These are phyloP conservation scores for Alternaria gansuensis DNA, from an alignment of 2,329 filamentous ascomycete species.

Conservation along the genomic window DNA sequence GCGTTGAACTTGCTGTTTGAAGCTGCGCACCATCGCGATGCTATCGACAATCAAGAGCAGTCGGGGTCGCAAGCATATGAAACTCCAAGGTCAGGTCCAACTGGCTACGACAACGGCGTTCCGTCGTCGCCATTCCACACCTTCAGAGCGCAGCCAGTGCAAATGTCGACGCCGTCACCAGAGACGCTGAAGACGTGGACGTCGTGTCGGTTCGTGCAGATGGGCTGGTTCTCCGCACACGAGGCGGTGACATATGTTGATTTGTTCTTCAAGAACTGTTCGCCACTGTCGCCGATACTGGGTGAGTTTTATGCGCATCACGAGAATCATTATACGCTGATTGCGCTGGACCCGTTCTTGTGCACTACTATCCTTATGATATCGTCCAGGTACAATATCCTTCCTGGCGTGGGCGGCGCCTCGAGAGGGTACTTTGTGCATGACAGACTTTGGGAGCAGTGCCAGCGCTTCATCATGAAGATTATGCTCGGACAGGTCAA, in stretches of 20 bases:
- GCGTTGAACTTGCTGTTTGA: slow-evolving; percentile 64
- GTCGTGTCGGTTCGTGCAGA: slow-evolving; percentile 62
- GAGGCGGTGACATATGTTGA: slow-evolving; percentile 65
- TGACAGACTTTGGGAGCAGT: slow-evolving; percentile 64
- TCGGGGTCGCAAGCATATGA: slow-evolving; percentile 52
- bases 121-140: slow-evolving; percentile 45
- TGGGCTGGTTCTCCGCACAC: slow-evolving; percentile 65
- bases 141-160: slow-evolving; percentile 49
- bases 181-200: slow-evolving; percentile 59
- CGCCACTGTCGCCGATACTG: slow-evolving; percentile 61
- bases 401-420: slow-evolving; percentile 52
- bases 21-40: slow-evolving; percentile 55
- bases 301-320: slow-evolving; percentile 62
- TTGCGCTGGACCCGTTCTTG: slow-evolving; percentile 62
- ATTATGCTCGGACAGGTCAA: slow-evolving; percentile 65
- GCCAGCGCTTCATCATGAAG: slow-evolving; percentile 62
- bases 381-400: slow-evolving; percentile 61
- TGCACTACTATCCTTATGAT: slow-evolving; percentile 65
- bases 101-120: slow-evolving; percentile 34
- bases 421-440: slow-evolving; percentile 64
- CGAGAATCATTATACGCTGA: slow-evolving; percentile 58
- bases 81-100: slow-evolving; percentile 45
- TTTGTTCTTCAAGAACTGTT: slow-evolving; percentile 62
- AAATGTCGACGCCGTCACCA: slow-evolving; percentile 51
- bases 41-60: slow-evolving; percentile 46